A percentile compares a stretch with the other conserved stretches of the same genome.
Evolutionary conservation across 345 rosid genomes (phyloP).

Genomic region (Theobroma cacao): DNA sequence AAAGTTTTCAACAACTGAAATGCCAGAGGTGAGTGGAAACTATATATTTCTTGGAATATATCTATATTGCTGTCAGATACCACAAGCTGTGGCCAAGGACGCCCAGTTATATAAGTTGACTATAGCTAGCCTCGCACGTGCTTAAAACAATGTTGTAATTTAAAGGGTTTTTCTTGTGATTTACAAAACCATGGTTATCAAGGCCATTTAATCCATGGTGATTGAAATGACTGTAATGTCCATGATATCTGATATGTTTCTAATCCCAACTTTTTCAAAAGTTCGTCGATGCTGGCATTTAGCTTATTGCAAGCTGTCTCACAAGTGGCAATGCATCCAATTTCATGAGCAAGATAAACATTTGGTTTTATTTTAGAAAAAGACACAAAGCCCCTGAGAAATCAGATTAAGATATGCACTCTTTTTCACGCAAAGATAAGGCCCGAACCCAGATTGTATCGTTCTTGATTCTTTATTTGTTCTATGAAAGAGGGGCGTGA

Average conservation of each 20-base stretch:
- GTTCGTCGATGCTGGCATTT: background rate
- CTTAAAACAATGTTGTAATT: background rate
- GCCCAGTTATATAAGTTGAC: background rate
- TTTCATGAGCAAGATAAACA: background rate
- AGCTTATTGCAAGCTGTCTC: background rate
- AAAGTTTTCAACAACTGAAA: background rate
- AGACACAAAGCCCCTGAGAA: background rate
- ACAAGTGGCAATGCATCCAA: background rate
- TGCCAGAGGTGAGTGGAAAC: slow-evolving; percentile 1
- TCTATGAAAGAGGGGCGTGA: background rate
- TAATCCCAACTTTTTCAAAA: background rate
- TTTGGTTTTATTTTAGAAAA: background rate
- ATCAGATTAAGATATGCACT: background rate
- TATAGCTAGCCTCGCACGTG: background rate
- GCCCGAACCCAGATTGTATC: background rate
- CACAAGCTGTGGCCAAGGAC: background rate
- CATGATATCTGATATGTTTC: background rate
- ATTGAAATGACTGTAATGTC: slow-evolving; percentile 2
- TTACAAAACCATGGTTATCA: background rate
- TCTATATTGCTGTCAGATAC: background rate
- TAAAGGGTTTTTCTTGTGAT: background rate
- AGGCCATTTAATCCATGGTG: background rate
- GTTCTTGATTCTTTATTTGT: background rate
- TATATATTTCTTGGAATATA: background rate
- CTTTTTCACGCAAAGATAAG: background rate